Conservation (phyloP, 257 asterid genomes). For the Solanum dulcamara region DNA sequence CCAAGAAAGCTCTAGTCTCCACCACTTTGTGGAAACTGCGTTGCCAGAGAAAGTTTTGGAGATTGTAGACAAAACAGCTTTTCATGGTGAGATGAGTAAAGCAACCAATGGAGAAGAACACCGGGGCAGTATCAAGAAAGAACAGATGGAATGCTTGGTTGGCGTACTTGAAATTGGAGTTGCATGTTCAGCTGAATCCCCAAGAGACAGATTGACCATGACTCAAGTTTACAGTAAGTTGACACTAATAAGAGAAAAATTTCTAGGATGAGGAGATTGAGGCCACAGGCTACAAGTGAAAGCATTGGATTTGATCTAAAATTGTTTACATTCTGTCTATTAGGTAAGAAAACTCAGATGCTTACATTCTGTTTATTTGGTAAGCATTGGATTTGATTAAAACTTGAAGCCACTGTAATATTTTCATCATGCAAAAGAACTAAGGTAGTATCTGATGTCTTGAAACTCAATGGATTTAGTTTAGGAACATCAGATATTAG, state of each 20-base stretch:
- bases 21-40: constrained; percentile 1
- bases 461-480: background rate
- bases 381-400: background rate
- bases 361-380: background rate
- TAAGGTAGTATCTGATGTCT: background rate
- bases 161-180: constrained; percentile 5
- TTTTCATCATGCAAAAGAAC: background rate
- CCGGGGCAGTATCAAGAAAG: background rate
- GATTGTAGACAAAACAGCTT: constrained; percentile 16
- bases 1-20: constrained; percentile 12
- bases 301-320: background rate
- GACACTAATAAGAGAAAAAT: background rate
- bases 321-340: background rate
- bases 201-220: constrained; percentile 9
- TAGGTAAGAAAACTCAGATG: background rate
- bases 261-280: background rate
- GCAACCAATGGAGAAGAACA: background rate
- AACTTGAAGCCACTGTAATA: background rate
- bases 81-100: background rate
- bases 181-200: constrained; percentile 10
- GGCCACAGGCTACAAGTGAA: background rate
- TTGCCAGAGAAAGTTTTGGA: constrained; percentile 5
- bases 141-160: constrained; percentile 1
- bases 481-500: background rate
- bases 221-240: background rate